Percentiles rank a stretch among this genome's conserved stretches.
Conservation (phyloP, 148 eudicot genomes). For the Gaultheria prostrata region DNA sequence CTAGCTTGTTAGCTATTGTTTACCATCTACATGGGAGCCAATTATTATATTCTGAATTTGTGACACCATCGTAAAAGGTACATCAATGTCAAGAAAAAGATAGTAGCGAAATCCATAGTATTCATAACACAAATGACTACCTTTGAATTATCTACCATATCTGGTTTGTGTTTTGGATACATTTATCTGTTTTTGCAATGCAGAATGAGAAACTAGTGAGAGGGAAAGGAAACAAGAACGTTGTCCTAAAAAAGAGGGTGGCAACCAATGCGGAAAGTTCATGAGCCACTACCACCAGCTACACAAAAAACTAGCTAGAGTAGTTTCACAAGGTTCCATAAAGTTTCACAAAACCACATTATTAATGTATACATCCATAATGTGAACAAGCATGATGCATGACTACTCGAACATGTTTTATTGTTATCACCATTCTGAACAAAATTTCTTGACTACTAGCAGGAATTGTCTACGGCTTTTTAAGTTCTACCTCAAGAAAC, state of each 20-base stretch:
- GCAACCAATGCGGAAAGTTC: neutral
- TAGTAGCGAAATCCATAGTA: neutral
- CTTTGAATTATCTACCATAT: neutral
- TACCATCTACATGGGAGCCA: neutral
- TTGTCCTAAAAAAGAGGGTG: neutral
- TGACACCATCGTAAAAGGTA: neutral
- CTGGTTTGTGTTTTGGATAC: neutral
- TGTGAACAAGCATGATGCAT: neutral
- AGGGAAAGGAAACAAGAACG: neutral
- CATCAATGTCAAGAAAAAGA: neutral
- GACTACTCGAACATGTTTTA: neutral
- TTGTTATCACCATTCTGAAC: neutral
- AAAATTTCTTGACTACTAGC: neutral
- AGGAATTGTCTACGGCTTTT: neutral
- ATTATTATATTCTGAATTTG: neutral
- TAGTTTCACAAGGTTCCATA: neutral
- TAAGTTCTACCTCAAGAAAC: constrained; percentile 4
- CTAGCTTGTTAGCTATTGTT: neutral
- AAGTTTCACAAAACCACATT: neutral
- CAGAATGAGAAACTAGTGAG: neutral
- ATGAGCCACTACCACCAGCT: neutral
- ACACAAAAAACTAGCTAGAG: neutral
- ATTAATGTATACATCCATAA: neutral
- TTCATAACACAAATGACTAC: neutral
- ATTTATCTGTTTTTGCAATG: neutral